Percentiles rank a stretch among this genome's conserved stretches.
phyloP scores from a whole-genome alignment of 305 asterid species.

The Fraxinus greggii region DNA sequence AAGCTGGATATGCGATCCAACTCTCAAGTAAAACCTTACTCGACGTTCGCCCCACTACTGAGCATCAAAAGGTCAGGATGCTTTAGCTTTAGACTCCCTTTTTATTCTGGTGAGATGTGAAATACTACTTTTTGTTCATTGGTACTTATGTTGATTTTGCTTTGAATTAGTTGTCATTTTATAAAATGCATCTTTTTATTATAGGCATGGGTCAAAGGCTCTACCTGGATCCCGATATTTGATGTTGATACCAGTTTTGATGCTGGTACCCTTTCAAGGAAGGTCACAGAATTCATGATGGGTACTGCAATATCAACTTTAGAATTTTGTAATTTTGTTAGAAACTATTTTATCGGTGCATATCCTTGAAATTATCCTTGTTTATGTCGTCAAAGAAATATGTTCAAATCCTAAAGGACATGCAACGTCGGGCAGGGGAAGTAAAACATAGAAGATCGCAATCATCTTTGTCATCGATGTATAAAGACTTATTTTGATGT shows the following conservation, averaged over 20 bases:
- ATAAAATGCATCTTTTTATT: conserved; percentile 19
- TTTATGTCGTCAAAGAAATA: neutral
- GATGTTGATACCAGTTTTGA: conserved; percentile 65
- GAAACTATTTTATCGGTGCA: conserved; percentile 7
- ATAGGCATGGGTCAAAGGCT: conserved; percentile 96
- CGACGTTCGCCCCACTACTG: conserved; percentile 90
- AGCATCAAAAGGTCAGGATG: conserved; percentile 64
- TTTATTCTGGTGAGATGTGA: conserved; percentile 6
- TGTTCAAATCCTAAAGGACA: neutral
- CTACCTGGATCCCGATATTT: conserved; percentile 89
- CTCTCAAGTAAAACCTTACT: conserved; percentile 76
- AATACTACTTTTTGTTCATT: neutral
- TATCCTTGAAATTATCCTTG: conserved; percentile 4
- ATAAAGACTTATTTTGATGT: conserved; percentile 7
- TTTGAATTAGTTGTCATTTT: neutral
- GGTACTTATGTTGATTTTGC: neutral
- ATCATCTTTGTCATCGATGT: neutral
- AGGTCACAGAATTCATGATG: conserved; percentile 69
- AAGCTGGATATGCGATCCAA: conserved; percentile 97
- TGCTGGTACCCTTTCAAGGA: conserved; percentile 66
- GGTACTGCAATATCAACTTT: conserved; percentile 44
- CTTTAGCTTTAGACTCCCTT: neutral
- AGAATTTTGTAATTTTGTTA: neutral
- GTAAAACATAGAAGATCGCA: neutral
- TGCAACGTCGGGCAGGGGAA: neutral